These are phyloP conservation scores for Suillus fuscotomentosus DNA, from an alignment of 768 basidiomycete species.

Conservation along the genomic window DNA sequence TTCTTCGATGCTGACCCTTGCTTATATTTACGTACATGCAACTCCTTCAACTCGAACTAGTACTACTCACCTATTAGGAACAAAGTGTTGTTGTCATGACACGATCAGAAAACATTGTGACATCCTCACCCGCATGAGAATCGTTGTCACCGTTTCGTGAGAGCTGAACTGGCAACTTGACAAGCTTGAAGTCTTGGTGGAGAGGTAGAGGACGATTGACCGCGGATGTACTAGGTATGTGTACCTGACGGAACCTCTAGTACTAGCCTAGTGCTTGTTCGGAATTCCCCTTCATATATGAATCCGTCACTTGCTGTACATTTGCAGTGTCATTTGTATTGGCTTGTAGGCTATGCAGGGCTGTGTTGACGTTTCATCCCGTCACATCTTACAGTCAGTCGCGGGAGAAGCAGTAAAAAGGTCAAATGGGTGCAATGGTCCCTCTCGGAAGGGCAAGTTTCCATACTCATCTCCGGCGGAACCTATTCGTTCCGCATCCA, in stretches of 20 bases:
- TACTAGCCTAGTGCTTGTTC: background rate
- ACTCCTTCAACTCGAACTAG: background rate
- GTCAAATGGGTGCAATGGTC: conserved; percentile 1
- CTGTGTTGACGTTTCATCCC: background rate
- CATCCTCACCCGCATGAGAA: background rate
- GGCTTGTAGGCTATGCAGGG: background rate
- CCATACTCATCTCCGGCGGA: background rate
- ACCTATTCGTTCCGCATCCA: background rate
- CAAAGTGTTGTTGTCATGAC: background rate
- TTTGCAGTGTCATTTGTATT: background rate
- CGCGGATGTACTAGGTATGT: background rate
- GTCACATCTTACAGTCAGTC: background rate
- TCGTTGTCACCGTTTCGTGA: background rate
- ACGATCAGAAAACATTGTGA: background rate
- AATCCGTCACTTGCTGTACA: background rate
- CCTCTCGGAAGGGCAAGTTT: background rate
- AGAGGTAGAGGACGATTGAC: background rate
- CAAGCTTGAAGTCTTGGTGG: background rate
- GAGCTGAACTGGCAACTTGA: background rate
- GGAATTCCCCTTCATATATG: background rate
- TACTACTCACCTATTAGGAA: background rate
- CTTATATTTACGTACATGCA: background rate
- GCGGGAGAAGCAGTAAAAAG: background rate
- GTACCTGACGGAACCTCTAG: background rate
- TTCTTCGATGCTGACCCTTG: background rate